These are phyloP conservation scores for Sporobolomyces phaffii DNA, from an alignment of 768 basidiomycete species.

Conservation along the genomic window DNA sequence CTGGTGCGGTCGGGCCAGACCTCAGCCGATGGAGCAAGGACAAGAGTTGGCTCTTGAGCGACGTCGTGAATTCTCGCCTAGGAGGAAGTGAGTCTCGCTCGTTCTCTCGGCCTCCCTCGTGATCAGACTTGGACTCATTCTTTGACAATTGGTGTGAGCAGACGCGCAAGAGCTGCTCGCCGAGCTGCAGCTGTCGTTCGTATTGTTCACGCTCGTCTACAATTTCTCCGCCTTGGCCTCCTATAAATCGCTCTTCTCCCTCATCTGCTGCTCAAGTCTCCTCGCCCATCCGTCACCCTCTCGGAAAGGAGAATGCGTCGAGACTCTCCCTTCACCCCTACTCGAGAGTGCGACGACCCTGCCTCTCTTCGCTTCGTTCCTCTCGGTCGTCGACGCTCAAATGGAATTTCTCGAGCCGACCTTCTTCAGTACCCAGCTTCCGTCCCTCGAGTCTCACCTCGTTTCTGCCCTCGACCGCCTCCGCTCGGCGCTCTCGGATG, in stretches of 20 bases:
- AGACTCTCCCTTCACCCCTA: background rate
- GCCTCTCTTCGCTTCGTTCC: slow-evolving; percentile 35
- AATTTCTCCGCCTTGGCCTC: slow-evolving; percentile 47
- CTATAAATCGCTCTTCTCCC: slow-evolving; percentile 47
- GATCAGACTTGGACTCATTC: too few relatives aligned
- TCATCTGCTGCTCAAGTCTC: slow-evolving; percentile 43
- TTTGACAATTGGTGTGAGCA: slow-evolving; percentile 15
- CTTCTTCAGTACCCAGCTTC: slow-evolving; percentile 36
- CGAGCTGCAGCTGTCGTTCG: slow-evolving; percentile 48
- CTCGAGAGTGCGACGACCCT: slow-evolving; percentile 1
- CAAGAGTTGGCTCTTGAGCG: slow-evolving; percentile 47
- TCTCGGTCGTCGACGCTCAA: slow-evolving; percentile 22
- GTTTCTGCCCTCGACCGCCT: slow-evolving; percentile 32
- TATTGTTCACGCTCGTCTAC: slow-evolving; percentile 47
- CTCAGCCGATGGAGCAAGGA: slow-evolving; percentile 46
- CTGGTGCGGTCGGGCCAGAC: slow-evolving; percentile 47
- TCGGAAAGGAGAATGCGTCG: background rate
- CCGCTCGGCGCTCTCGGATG: slow-evolving; percentile 24
- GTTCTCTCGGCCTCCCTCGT: too few relatives aligned
- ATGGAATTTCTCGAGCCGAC: slow-evolving; percentile 32
- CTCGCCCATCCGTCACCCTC: slow-evolving; percentile 32
- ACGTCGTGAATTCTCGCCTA: slow-evolving; percentile 41
- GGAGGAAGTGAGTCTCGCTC: slow-evolving; percentile 39
- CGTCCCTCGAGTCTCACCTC: slow-evolving; percentile 36
- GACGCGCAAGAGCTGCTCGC: slow-evolving; percentile 44